phyloP scores from a whole-genome alignment of 345 rosid genomes.

The Brassica cretica region DNA sequence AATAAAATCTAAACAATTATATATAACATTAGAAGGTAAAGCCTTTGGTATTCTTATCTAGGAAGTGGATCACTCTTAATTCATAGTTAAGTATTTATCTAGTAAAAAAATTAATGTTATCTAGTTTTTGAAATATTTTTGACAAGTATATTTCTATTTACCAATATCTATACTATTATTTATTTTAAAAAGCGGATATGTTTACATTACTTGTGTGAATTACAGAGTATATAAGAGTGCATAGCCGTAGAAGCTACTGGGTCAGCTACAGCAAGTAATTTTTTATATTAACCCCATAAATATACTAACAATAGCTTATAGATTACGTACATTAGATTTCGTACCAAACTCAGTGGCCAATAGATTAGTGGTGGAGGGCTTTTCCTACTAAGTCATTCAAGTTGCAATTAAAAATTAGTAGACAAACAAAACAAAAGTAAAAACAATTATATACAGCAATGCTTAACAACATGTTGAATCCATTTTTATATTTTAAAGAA shows the following conservation, averaged over 20 bases:
- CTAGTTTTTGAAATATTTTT: too few species aligned
- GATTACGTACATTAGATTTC: background rate
- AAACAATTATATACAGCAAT: background rate
- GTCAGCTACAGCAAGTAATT: background rate
- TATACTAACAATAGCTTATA: background rate
- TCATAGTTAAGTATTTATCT: background rate
- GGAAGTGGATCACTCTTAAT: slow-evolving; percentile 13
- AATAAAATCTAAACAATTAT: background rate
- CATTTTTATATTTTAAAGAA: background rate
- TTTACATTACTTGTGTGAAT: too few species aligned
- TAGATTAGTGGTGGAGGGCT: slow-evolving; percentile 27
- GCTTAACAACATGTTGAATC: slow-evolving; percentile 1
- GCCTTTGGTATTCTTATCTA: background rate
- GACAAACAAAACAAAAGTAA: background rate
- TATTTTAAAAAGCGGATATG: too few species aligned
- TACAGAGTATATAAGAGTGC: background rate
- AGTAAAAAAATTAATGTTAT: background rate
- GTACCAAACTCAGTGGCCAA: slow-evolving; percentile 14
- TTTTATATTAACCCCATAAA: background rate
- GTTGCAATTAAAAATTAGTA: background rate
- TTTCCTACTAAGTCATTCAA: slow-evolving; percentile 15
- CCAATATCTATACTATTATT: too few species aligned
- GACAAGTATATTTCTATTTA: too few species aligned
- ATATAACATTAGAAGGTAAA: background rate
- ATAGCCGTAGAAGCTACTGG: background rate